Evolutionary conservation across 495 filamentous ascomycete species (phyloP).

Genomic region (Xylaria nigripes): DNA sequence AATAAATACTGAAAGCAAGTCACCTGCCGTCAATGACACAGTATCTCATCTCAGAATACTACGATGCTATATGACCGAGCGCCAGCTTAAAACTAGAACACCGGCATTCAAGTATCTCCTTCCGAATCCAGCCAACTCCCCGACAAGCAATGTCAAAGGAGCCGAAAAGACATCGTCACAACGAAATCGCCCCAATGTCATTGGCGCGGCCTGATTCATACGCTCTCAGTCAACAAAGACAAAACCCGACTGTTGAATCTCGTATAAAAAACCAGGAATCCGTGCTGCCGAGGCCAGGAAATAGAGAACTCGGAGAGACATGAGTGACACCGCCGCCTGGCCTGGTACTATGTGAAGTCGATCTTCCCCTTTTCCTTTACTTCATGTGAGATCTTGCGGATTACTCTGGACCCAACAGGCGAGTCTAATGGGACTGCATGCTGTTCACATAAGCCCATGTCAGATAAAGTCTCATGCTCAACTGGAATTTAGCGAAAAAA

Average conservation of each 20-base stretch:
- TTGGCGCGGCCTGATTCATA: not conserved
- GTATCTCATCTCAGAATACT: not conserved
- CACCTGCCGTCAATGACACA: no score
- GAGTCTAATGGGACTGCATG: not conserved
- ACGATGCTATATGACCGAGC: not conserved
- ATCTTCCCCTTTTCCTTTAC: not conserved
- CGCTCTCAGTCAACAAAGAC: not conserved
- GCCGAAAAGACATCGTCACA: not conserved
- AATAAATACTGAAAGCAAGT: no score
- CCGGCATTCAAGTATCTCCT: slow-evolving; percentile 2
- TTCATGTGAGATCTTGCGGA: not conserved
- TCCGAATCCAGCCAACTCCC: slow-evolving; percentile 1
- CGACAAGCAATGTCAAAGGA: not conserved
- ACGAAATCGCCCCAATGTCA: not conserved
- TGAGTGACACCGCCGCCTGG: not conserved
- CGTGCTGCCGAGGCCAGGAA: not conserved
- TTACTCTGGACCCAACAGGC: not conserved
- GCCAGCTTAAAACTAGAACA: not conserved
- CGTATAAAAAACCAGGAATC: not conserved
- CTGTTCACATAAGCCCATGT: not conserved
- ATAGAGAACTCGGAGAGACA: not conserved
- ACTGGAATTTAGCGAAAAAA: not conserved
- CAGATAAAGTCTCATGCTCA: not conserved
- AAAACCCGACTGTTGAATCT: not conserved
- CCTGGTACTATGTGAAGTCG: not conserved